Evolutionary conservation across 148 eudicot species (phyloP), one percentile per base, ranked within the genome.

Genomic region (Silene conica): DNA sequence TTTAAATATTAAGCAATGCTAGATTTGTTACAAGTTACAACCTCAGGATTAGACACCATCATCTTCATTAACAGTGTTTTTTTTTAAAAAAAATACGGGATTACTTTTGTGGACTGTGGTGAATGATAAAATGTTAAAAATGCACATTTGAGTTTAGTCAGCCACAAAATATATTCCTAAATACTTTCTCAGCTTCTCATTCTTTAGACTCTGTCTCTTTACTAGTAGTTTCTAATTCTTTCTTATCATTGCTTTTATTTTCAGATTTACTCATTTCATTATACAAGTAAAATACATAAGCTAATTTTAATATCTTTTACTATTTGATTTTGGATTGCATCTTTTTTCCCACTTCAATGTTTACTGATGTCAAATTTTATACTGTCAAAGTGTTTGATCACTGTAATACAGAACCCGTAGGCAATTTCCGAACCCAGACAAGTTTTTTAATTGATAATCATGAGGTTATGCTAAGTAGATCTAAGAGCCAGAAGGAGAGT

Each of bases 361-460:
- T 41, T 57, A 67, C 56, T 83, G 60, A 83, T 65, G 11, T 58
- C 20, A 16, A 78, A 56, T 16, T 28, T 5, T 83, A 22, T 55
- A 45, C 21, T 76, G 75, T 54, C 79, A 88, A 82, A 91, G 97
- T 82, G 61, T n/a, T 88, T 87, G 90, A 85, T 62, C 88, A 88
- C 73, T 78, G 90, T 72, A 54, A 61, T 20, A 91, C 90, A 15
- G 93, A 92, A 61, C 93, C 97, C 61, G 74, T 77, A 66, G 84
- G 87, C 26, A 54, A 78, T 55, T 72, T 74, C 74, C 85, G 79
- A n/a, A 65, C 74, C 63, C 87, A 63, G 54, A 82, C 71, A 76
- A 82, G 71, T 76, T 80, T 77, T 58, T 77, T 88, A 61, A 69
- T 80, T 67, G 89, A 83, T 80, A 81, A 79, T 76, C 81, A 80